phyloP scores from a whole-genome alignment of 192 early-diverging fungal species.

The Podila horticola region DNA sequence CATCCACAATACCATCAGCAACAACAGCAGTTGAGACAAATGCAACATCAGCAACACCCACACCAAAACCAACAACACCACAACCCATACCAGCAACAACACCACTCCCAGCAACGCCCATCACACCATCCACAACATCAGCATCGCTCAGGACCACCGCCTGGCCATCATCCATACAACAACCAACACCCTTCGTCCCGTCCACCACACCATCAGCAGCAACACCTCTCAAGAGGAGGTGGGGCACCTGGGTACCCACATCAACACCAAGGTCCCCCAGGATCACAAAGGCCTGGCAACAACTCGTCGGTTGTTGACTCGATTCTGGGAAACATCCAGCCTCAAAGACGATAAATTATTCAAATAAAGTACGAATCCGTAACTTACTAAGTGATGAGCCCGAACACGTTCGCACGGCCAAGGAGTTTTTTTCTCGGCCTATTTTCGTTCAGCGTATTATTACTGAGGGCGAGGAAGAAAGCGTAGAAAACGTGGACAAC shows the following conservation, averaged over 20 bases:
- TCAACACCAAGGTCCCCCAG: background rate
- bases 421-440: too few relatives aligned
- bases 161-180: background rate
- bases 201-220: background rate
- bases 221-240: background rate
- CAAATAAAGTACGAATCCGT: too few relatives aligned
- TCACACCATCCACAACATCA: conserved; percentile 10
- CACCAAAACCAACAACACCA: conserved; percentile 1
- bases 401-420: too few relatives aligned
- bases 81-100: background rate
- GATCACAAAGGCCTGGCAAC: background rate
- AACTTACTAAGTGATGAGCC: too few relatives aligned
- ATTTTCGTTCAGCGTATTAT: too few relatives aligned
- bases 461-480: too few relatives aligned
- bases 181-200: conserved; percentile 4
- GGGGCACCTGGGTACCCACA: background rate
- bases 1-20: conserved; percentile 43
- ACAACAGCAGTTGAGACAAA: conserved; percentile 11
- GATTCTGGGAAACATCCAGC: background rate
- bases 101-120: background rate
- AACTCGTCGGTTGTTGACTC: background rate
- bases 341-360: background rate
- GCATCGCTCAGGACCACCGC: background rate
- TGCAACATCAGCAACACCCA: conserved; percentile 10
- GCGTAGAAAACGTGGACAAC: too few relatives aligned